Conservation (phyloP, 805 yeast genomes). For the Saccharomycopsis babjevae region DNA sequence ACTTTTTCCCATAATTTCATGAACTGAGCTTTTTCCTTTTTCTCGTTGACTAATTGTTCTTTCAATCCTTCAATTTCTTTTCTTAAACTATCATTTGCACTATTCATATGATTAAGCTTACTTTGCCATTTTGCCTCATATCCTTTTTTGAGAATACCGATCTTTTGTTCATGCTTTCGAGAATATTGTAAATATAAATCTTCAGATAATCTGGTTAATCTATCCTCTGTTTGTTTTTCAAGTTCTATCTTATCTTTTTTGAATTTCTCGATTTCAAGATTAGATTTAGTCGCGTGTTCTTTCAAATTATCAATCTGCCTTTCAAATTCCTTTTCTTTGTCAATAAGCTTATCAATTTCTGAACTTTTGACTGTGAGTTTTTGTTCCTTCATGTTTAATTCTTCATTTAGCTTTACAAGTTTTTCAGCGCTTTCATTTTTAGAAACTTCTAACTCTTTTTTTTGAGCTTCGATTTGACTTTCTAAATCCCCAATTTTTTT, state of each 20-base stretch:
- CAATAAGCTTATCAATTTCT: background rate
- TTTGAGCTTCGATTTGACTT: constrained; percentile 17
- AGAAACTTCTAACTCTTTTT: background rate
- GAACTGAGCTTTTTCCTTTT: constrained; percentile 47
- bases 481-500: constrained; percentile 4
- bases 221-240: constrained; percentile 42
- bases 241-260: constrained; percentile 22
- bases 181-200: constrained; percentile 66
- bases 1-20: constrained; percentile 39
- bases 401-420: background rate
- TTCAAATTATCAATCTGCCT: constrained; percentile 21
- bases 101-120: constrained; percentile 32
- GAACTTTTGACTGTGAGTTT: background rate
- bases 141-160: constrained; percentile 47
- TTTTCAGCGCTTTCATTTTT: background rate
- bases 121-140: constrained; percentile 44
- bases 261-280: constrained; percentile 6
- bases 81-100: constrained; percentile 35
- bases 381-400: background rate
- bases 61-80: constrained; percentile 46
- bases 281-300: constrained; percentile 20
- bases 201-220: constrained; percentile 53
- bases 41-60: constrained; percentile 38
- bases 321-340: background rate
- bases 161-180: constrained; percentile 67